Evolutionary conservation across 2,329 filamentous ascomycete genomes (phyloP), one percentile per base, ranked within the genome.

Genomic region (Fusarium sterilihyphosum): DNA sequence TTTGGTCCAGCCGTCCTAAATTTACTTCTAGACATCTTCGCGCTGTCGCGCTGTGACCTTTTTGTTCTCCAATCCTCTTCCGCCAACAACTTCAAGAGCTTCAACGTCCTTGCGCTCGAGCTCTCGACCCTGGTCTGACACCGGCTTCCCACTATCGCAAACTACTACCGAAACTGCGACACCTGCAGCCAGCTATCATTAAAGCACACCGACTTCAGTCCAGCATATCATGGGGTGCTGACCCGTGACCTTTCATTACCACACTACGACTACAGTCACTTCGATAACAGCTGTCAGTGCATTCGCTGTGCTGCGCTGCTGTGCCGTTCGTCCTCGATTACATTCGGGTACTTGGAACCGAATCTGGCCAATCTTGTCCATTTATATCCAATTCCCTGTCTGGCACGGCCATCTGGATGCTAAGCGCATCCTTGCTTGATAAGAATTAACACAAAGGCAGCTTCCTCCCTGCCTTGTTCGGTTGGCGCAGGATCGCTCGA

Each of bases 221-320:
- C 71, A 56, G 53, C 65, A 61, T 76, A 78, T 76, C 76, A 78
- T 78, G 76, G 73, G 74, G 52, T 63, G 66, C 46, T 78, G 63
- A 76, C 76, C 68, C 74, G 63, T 78, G 74, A 78, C 69, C 67
- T 73, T 62, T 37, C 29, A 64, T 57, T 66, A 70, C 63, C 67
- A 78, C 76, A 59, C 62, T 66, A 70, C 50, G 29, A 69, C 26
- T 57, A 49, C 52, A 65, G 60, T 33, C 47, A 62, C 47, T 37
- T 68, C 49, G 68, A 74, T 74, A 75, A 67, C 67, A 65, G 58
- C 37, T 49, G 52, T 50, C 70, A 41, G 49, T 38, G 44, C 62
- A 44, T 43, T 54, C 37, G 50, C 38, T 72, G 59, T 46, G 56
- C 58, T 65, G 59, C 41, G 60, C 52, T 41, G 54, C 60, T 58